Evolutionary conservation across 1,284 basidiomycete species (phyloP).

Genomic region (Ceratobasidium theobromae): DNA sequence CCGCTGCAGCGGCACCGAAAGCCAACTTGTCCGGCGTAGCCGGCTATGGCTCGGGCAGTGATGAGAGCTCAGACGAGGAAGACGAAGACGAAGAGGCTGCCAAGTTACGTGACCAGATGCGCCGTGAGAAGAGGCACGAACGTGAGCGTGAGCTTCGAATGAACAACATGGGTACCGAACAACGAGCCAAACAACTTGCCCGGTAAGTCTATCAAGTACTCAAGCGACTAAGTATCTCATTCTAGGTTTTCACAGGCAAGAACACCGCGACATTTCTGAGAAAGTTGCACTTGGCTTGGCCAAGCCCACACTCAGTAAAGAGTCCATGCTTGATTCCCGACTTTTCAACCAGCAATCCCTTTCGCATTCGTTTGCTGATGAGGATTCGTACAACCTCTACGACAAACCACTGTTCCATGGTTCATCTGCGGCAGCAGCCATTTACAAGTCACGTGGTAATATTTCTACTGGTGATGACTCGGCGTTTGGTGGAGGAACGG

Average conservation of each 20-base stretch:
- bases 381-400: conserved; percentile 92
- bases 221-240: neutral
- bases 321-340: conserved; percentile 94
- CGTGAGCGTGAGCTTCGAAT: conserved; percentile 97
- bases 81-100: conserved; percentile 84
- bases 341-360: conserved; percentile 96
- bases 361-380: conserved; percentile 79
- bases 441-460: conserved; percentile 91
- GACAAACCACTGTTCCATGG: conserved; percentile 96
- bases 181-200: conserved; percentile 92
- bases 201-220: conserved; percentile 47
- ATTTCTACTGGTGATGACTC: conserved; percentile 84
- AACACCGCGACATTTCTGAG: conserved; percentile 98
- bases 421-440: conserved; percentile 92
- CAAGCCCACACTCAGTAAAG: conserved; percentile 93
- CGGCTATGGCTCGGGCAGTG: conserved; percentile 77
- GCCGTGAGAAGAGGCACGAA: conserved; percentile 88
- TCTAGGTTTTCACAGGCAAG: conserved; percentile 41
- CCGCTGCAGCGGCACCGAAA: conserved; percentile 46
- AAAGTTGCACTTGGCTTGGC: conserved; percentile 97
- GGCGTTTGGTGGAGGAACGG: conserved; percentile 89
- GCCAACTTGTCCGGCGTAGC: conserved; percentile 75
- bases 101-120: conserved; percentile 85
- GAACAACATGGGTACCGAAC: conserved; percentile 98
- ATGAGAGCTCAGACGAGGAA: conserved; percentile 46